Evolutionary conservation across 192 early-diverging fungal species (phyloP).

Genomic region (Linnemannia hyalina): DNA sequence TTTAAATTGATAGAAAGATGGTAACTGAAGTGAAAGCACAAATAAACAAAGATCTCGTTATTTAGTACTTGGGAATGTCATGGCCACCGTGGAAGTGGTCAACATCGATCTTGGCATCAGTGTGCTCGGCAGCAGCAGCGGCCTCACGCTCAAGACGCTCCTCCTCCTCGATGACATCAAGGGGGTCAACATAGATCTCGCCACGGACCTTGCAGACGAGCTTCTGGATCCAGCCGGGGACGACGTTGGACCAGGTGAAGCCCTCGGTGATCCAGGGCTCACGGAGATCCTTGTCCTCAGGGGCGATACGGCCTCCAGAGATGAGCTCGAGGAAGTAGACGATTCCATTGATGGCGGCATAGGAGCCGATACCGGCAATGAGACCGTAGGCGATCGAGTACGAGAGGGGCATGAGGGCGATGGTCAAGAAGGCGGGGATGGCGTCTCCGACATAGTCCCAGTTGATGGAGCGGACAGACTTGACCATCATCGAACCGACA

Average conservation of each 20-base stretch:
- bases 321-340: slow-evolving; percentile 68
- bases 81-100: slow-evolving; percentile 16
- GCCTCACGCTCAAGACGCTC: slow-evolving; percentile 53
- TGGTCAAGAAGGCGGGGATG: slow-evolving; percentile 83
- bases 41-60: neutral
- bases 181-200: slow-evolving; percentile 39
- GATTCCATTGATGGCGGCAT: slow-evolving; percentile 77
- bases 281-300: slow-evolving; percentile 43
- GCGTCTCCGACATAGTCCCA: slow-evolving; percentile 87
- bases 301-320: slow-evolving; percentile 68
- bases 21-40: neutral
- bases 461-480: slow-evolving; percentile 79
- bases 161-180: slow-evolving; percentile 51
- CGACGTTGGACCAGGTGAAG: slow-evolving; percentile 36
- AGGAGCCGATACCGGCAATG: slow-evolving; percentile 81
- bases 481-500: slow-evolving; percentile 87
- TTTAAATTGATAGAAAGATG: neutral
- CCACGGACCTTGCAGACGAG: slow-evolving; percentile 44
- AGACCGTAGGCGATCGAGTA: slow-evolving; percentile 89
- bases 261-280: slow-evolving; percentile 48
- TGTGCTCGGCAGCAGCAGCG: slow-evolving; percentile 34
- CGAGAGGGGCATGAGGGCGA: slow-evolving; percentile 84
- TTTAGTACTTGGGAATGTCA: slow-evolving; percentile 49
- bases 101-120: slow-evolving; percentile 45
- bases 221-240: slow-evolving; percentile 43